Conservation (phyloP, 441 rosid species). For the Syzygium syzygioides region DNA sequence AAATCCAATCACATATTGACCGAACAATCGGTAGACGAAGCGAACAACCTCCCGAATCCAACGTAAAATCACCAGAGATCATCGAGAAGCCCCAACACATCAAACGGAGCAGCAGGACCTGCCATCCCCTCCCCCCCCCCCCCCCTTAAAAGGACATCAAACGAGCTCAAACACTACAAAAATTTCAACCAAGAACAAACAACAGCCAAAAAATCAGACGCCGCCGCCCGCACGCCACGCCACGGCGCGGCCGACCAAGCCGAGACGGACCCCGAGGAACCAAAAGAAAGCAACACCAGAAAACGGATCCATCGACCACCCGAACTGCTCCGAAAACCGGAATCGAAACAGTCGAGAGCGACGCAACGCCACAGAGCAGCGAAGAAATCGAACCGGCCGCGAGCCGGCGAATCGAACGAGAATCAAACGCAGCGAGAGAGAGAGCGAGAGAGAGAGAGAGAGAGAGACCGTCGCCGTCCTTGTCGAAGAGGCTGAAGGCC, state of each 20-base stretch:
- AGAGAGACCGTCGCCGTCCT: slow-evolving; percentile 34
- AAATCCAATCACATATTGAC: not conserved
- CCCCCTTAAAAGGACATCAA: not conserved
- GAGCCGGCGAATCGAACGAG: not conserved
- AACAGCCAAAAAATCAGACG: not conserved
- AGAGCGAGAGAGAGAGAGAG: not conserved
- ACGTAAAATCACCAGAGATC: not conserved
- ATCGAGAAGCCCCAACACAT: not conserved
- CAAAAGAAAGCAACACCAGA: not conserved
- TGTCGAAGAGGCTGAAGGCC: slow-evolving; percentile 35
- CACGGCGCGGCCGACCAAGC: not conserved
- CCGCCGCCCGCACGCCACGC: not conserved
- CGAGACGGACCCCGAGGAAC: not conserved
- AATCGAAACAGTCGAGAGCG: not conserved
- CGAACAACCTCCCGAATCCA: not conserved
- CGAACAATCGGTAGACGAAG: not conserved
- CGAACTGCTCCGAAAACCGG: not conserved
- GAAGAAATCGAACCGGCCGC: not conserved
- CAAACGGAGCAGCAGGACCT: not conserved
- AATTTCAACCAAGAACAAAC: not conserved
- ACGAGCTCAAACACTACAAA: not conserved
- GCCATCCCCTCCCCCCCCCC: not conserved
- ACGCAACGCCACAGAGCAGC: not conserved
- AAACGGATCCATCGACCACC: not conserved
- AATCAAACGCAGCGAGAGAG: not conserved